A percentile compares a stretch with the other conserved stretches of the same genome.
These are phyloP conservation scores for Prunus yedoensis DNA, from an alignment of 331 rosid species.

Conservation along the genomic window DNA sequence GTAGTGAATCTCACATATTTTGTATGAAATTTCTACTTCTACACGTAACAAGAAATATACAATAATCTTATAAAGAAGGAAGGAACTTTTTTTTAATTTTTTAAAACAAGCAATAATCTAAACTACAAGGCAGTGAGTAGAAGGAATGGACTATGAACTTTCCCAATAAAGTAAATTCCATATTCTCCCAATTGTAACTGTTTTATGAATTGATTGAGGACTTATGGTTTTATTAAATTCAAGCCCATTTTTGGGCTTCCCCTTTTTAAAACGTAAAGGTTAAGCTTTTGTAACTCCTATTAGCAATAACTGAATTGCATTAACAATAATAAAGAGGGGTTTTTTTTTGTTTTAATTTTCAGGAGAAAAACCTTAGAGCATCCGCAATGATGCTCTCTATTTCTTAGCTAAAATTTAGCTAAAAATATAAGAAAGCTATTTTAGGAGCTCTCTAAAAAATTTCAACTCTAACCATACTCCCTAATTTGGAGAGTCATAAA, in stretches of 20 bases:
- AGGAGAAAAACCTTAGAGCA: not conserved
- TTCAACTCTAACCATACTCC: no score
- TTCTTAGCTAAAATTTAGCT: no score
- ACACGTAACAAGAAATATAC: no score
- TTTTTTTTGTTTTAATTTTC: not conserved
- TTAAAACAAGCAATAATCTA: no score
- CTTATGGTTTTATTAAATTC: not conserved
- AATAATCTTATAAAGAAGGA: not conserved
- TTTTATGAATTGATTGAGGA: not conserved
- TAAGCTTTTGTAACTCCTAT: slow-evolving; percentile 4
- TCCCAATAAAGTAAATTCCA: not conserved
- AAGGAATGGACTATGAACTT: not conserved
- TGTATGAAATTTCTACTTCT: no score
- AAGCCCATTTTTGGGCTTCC: not conserved
- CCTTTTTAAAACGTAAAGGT: slow-evolving; percentile 8
- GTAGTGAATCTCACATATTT: no score
- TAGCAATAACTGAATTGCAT: slow-evolving; percentile 1
- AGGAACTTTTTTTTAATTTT: no score
- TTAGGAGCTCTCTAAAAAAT: no score
- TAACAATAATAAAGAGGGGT: not conserved
- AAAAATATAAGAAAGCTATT: no score
- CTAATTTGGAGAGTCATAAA: no score
- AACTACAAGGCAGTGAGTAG: no score
- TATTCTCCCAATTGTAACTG: not conserved
- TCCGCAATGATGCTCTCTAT: no score